Percentiles rank a stretch among this genome's conserved stretches.
Conservation (phyloP, 2,329 filamentous ascomycete species). For the Coniochaeta ligniaria region DNA sequence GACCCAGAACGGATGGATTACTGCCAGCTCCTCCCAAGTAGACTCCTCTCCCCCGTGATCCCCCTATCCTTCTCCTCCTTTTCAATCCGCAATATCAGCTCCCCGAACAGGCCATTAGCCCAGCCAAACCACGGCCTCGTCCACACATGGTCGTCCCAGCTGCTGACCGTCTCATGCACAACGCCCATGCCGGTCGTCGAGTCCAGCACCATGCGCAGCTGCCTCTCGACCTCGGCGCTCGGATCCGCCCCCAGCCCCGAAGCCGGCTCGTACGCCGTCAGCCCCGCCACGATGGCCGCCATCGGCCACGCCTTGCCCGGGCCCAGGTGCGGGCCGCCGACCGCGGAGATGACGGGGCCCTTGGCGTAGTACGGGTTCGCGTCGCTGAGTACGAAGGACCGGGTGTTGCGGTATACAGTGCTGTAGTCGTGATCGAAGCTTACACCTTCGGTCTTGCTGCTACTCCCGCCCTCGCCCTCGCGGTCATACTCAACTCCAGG, state of each 20-base stretch:
- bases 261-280: conserved; percentile 31
- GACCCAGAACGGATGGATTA: background rate
- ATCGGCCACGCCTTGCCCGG: conserved; percentile 50
- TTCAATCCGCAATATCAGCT: conserved; percentile 27
- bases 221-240: conserved; percentile 20
- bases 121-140: conserved; percentile 39
- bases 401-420: conserved; percentile 68
- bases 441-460: background rate
- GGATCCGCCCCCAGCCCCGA: conserved; percentile 15
- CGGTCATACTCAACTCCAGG: conserved; percentile 1
- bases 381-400: conserved; percentile 67
- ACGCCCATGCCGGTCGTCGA: conserved; percentile 34
- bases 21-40: conserved; percentile 23
- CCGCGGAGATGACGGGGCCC: conserved; percentile 60
- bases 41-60: conserved; percentile 10
- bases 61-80: conserved; percentile 18
- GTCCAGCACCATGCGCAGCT: conserved; percentile 29
- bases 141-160: conserved; percentile 30
- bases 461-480: conserved; percentile 18
- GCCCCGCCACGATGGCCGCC: conserved; percentile 44
- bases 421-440: conserved; percentile 34
- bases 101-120: conserved; percentile 35
- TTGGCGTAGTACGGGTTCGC: conserved; percentile 73
- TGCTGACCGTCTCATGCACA: conserved; percentile 40
- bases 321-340: conserved; percentile 64